Conservation (phyloP, 129 eudicot genomes). For the Helianthus tuberosus region DNA sequence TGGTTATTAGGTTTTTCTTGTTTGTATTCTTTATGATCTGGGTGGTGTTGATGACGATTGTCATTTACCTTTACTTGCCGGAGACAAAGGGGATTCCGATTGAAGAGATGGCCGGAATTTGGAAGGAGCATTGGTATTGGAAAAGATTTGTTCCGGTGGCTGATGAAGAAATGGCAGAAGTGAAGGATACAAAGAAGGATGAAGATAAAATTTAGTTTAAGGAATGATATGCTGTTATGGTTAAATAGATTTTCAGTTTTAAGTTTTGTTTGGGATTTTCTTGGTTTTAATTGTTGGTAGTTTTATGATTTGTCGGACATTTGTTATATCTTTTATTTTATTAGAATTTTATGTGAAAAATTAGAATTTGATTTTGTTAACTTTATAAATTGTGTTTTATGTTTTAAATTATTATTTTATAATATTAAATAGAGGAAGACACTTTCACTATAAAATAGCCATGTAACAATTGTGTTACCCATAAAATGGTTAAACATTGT, state of each 20-base stretch:
- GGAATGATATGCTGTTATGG: neutral
- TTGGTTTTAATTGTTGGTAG: neutral
- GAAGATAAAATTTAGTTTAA: neutral
- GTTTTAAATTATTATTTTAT: neutral
- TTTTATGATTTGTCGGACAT: neutral
- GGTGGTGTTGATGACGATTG: conserved; percentile 44
- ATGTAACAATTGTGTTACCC: no score
- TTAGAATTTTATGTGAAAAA: no score
- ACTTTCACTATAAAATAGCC: no score
- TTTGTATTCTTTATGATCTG: conserved; percentile 50
- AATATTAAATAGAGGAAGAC: neutral
- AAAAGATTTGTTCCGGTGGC: conserved; percentile 31
- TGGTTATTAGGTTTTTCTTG: conserved; percentile 30
- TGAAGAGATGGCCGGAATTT: conserved; percentile 52
- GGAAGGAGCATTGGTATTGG: conserved; percentile 51
- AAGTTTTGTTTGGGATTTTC: neutral
- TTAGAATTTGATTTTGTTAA: neutral
- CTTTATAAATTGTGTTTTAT: neutral
- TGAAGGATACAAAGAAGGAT: conserved; percentile 9
- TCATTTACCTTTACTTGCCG: conserved; percentile 37
- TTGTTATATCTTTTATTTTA: neutral
- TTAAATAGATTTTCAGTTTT: neutral
- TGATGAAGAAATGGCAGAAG: conserved; percentile 11
- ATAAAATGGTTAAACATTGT: no score
- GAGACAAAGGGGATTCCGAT: conserved; percentile 65